phyloP scores from a whole-genome alignment of 129 eudicot genomes.

The Saposhnikovia divaricata region DNA sequence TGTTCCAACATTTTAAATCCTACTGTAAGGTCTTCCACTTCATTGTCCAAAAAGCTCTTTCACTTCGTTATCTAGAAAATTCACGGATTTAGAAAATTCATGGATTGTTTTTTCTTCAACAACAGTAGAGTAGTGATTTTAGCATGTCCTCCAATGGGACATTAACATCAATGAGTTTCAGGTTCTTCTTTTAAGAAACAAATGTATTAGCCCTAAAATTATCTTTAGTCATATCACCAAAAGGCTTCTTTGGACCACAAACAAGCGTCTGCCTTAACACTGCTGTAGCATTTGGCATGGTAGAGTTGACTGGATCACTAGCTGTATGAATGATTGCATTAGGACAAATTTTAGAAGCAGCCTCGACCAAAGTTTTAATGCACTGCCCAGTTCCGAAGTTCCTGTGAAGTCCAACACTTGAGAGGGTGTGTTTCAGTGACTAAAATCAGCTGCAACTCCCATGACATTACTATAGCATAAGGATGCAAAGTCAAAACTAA shows the following conservation, averaged over 20 bases:
- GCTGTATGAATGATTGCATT: slow-evolving; percentile 70
- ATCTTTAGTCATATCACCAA: slow-evolving; percentile 87
- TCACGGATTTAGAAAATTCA: slow-evolving; percentile 35
- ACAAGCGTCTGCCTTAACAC: slow-evolving; percentile 67
- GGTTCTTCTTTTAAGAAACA: slow-evolving; percentile 66
- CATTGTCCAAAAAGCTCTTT: not conserved
- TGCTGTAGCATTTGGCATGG: slow-evolving; percentile 70
- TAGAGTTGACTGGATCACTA: slow-evolving; percentile 83
- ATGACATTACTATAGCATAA: slow-evolving; percentile 63
- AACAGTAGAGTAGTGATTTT: slow-evolving; percentile 32
- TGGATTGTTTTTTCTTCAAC: slow-evolving; percentile 46
- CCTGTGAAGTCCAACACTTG: slow-evolving; percentile 52
- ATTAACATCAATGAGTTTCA: slow-evolving; percentile 70
- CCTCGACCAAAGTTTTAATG: slow-evolving; percentile 51
- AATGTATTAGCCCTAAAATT: slow-evolving; percentile 77
- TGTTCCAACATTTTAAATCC: too few relatives aligned
- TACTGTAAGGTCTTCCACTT: too few relatives aligned
- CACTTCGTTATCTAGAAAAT: slow-evolving; percentile 10
- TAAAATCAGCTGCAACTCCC: slow-evolving; percentile 77
- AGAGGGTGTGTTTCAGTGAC: slow-evolving; percentile 82
- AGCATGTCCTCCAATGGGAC: slow-evolving; percentile 88
- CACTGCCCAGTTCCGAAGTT: slow-evolving; percentile 38
- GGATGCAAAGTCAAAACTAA: slow-evolving; percentile 53
- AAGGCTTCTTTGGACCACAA: slow-evolving; percentile 66
- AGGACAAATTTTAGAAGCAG: slow-evolving; percentile 72